Base-by-base conservation (phyloP, 805 yeast genomes). In the Scheffersomyces coipomensis region DNA sequence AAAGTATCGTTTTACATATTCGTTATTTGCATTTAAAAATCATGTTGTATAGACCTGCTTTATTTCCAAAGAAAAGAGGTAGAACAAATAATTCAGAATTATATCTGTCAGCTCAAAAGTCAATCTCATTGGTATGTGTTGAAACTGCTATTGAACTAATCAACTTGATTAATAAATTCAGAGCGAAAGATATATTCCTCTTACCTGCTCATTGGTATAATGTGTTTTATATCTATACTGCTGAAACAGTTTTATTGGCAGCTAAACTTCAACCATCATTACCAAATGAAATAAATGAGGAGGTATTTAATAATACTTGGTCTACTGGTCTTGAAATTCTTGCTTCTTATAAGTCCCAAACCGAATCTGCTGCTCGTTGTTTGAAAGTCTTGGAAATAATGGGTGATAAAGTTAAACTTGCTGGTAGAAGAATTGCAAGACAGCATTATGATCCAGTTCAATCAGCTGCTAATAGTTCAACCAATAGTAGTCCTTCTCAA, bases 151-250 rank as follows among this genome's bases (percentile, higher is more conserved):
- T 36, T 17, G 47, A 44, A 19, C 22, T 44, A 11, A 44, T 44
- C 12, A 19, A 34, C 16, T 16, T 44, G 4, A 40, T 44, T 29
- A 36, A 16, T 12, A 41, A 31, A 26, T 40, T 31, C 25, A 34
- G 45, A 21, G 35, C 45, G n/a, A 39, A 34, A 17, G 45, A 42
- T 19, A 39, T 42, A 5, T 26, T 34, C 2, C 38, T 33, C 13
- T 38, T 53, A 3, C 57, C 59, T 4, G 49, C 49, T 17, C 39
- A 43, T 37, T 54, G 59, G 59, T 50, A 49, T 33, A 43, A 42
- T 31, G 43, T 55, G 2, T 54, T 43, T 29, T 54, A 54, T 33
- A 30, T 48, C 11, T 54, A 54, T 35, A 45, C 55, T 11, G 46
- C 58, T 3, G 53, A 45, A 10, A 42, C 48, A 15, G 53, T 54